These are phyloP conservation scores for Dioscorea alata DNA, from an alignment of 106 monocot genomes.

Conservation along the genomic window DNA sequence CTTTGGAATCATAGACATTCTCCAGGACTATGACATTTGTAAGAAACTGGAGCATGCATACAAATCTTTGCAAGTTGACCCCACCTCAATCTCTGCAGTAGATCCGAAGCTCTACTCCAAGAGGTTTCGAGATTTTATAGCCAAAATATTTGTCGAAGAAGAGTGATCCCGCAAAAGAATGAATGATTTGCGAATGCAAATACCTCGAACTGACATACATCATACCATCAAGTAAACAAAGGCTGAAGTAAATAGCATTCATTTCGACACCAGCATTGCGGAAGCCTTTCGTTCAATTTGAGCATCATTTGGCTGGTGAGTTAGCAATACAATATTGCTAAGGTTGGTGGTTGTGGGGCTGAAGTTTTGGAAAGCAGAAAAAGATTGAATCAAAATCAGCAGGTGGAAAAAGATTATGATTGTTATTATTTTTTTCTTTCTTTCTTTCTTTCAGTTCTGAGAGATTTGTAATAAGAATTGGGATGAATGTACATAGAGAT, in stretches of 20 bases:
- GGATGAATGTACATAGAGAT: slow-evolving; percentile 32
- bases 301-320: neutral
- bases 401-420: neutral
- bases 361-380: slow-evolving; percentile 15
- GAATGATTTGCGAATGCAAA: neutral
- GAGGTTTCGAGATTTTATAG: slow-evolving; percentile 53
- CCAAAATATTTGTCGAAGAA: slow-evolving; percentile 33
- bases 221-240: no score
- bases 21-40: slow-evolving; percentile 49
- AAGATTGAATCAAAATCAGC: neutral
- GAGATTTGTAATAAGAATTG: slow-evolving; percentile 15
- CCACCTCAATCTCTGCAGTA: slow-evolving; percentile 49
- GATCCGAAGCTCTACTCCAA: slow-evolving; percentile 51
- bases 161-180: slow-evolving; percentile 1
- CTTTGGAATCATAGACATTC: slow-evolving; percentile 53
- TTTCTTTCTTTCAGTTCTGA: neutral
- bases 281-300: no score
- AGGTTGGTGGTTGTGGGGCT: neutral
- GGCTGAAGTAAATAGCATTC: no score
- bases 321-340: neutral
- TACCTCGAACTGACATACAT: no score
- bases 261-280: no score
- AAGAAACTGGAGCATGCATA: slow-evolving; percentile 59
- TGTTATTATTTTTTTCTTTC: no score
- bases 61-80: slow-evolving; percentile 54